Percentiles rank a stretch among this genome's conserved stretches.
phyloP scores from a whole-genome alignment of 2,329 filamentous ascomycete species.

The Penicillium sp. region DNA sequence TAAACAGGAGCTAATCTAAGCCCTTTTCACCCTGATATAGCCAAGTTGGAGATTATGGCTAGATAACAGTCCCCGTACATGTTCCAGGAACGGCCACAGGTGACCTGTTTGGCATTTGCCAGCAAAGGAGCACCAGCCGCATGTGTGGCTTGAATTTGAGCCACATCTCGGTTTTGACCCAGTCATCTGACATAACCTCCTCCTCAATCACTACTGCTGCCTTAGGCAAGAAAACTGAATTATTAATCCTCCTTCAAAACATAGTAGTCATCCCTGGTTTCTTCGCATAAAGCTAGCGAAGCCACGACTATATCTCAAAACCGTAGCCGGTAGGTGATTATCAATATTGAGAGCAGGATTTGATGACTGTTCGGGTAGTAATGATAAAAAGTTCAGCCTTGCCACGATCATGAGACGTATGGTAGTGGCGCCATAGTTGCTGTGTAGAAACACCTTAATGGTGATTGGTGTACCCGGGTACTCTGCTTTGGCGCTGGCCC shows the following conservation, averaged over 20 bases:
- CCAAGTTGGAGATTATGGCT: conserved; percentile 11
- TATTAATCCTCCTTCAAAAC: background rate
- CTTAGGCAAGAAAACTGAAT: conserved; percentile 4
- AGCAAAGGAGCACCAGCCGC: conserved; percentile 14
- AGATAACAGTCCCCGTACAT: conserved; percentile 20
- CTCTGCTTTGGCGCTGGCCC: conserved; percentile 15
- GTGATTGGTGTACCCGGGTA: conserved; percentile 44
- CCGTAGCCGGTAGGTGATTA: background rate
- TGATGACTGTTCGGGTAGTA: background rate
- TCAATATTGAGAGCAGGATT: background rate
- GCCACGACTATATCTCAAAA: background rate
- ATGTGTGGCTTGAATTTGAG: conserved; percentile 11
- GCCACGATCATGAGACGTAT: conserved; percentile 15
- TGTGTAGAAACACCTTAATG: conserved; percentile 44
- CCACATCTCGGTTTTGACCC: conserved; percentile 11
- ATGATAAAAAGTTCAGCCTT: background rate
- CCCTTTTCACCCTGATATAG: background rate
- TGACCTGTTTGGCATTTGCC: conserved; percentile 10
- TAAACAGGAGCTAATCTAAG: background rate
- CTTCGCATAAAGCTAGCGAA: background rate
- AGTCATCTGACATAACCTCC: background rate
- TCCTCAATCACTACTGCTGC: background rate
- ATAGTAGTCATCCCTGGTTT: no score
- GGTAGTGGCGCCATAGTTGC: conserved; percentile 34
- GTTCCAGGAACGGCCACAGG: conserved; percentile 19